Evolutionary conservation across 2,329 filamentous ascomycete genomes (phyloP).

Genomic region (Catunica adiposa): DNA sequence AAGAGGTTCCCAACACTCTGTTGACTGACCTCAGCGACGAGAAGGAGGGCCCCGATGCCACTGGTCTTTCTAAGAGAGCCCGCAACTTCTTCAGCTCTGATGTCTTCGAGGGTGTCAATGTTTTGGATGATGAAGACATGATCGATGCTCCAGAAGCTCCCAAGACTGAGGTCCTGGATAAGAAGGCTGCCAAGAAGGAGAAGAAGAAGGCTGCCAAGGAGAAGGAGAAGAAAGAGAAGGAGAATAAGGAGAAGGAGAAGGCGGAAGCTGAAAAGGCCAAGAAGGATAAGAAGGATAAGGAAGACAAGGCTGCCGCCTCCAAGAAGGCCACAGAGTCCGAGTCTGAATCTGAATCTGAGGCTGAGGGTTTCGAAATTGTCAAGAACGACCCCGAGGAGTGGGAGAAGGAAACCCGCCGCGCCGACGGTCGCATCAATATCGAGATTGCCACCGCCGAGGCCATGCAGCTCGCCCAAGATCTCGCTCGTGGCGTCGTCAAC

Average conservation of each 20-base stretch:
- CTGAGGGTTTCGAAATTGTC: slow-evolving; percentile 41
- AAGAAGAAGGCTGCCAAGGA: slow-evolving; percentile 18
- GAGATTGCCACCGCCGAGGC: slow-evolving; percentile 99
- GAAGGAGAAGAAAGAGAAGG: slow-evolving; percentile 21
- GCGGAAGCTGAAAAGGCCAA: slow-evolving; percentile 17
- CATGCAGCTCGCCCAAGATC: slow-evolving; percentile 87
- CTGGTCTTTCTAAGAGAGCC: slow-evolving; percentile 61
- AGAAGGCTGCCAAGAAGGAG: slow-evolving; percentile 20
- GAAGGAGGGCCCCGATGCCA: slow-evolving; percentile 10
- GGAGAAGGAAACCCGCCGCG: slow-evolving; percentile 47
- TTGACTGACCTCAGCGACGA: slow-evolving; percentile 31
- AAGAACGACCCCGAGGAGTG: slow-evolving; percentile 43
- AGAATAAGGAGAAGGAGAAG: slow-evolving; percentile 12
- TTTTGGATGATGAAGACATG: slow-evolving; percentile 27
- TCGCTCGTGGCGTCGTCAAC: slow-evolving; percentile 72
- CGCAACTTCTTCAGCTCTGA: slow-evolving; percentile 87
- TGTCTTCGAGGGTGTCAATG: slow-evolving; percentile 65
- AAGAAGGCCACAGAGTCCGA: slow-evolving; percentile 1
- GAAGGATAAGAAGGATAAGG: slow-evolving; percentile 10
- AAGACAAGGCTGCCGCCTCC: slow-evolving; percentile 1
- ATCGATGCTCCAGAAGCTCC: slow-evolving; percentile 9
- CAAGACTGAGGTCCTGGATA: slow-evolving; percentile 19
- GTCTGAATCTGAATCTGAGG: slow-evolving; percentile 15
- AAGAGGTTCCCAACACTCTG: slow-evolving; percentile 20
- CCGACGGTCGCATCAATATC: slow-evolving; percentile 60